phyloP scores from a whole-genome alignment of 2,329 filamentous ascomycete species.

The Colletotrichum noveboracense region DNA sequence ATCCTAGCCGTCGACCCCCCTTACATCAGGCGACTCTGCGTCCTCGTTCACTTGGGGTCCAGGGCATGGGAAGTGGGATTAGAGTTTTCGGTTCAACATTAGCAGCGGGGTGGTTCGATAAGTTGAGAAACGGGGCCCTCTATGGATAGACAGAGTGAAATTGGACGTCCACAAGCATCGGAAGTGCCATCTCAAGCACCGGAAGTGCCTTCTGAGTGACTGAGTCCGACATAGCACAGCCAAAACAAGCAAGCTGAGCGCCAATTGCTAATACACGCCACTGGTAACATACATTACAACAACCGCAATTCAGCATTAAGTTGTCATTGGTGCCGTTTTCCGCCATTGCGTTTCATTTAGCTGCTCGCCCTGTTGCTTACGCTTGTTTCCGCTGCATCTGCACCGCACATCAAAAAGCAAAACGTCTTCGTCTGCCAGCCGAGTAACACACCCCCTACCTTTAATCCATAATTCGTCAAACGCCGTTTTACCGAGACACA shows the following conservation, averaged over 20 bases:
- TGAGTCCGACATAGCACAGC: background rate
- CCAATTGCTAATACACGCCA: background rate
- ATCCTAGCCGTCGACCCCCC: background rate
- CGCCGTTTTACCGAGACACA: background rate
- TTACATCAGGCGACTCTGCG: background rate
- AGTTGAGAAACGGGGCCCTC: background rate
- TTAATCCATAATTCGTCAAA: background rate
- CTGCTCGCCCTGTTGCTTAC: background rate
- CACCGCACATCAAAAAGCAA: constrained; percentile 1
- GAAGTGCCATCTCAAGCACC: background rate
- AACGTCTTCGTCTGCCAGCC: background rate
- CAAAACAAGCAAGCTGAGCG: background rate
- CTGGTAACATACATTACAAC: background rate
- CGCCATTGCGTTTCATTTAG: background rate
- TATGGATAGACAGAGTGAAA: background rate
- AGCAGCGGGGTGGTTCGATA: background rate
- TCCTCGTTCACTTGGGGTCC: background rate
- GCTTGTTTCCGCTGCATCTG: background rate
- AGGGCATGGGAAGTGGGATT: constrained; percentile 8
- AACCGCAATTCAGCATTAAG: background rate
- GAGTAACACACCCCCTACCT: background rate
- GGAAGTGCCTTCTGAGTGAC: background rate
- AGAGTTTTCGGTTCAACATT: constrained; percentile 5
- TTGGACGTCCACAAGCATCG: background rate
- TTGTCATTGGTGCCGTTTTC: background rate